These are phyloP conservation scores for Baorangia bicolor DNA, from an alignment of 768 basidiomycete species.

Conservation along the genomic window DNA sequence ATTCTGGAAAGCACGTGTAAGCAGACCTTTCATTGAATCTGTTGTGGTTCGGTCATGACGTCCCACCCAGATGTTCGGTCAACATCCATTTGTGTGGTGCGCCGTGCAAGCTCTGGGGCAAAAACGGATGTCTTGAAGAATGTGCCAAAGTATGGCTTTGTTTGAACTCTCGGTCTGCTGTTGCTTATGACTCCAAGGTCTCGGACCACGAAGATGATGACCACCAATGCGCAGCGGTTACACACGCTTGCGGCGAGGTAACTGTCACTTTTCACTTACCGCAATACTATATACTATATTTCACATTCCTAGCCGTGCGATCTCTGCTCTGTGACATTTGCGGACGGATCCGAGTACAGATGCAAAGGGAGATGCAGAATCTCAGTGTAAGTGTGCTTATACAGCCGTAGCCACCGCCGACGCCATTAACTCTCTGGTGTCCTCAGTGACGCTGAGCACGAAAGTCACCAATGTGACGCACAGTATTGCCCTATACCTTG, in stretches of 20 bases:
- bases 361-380: constrained; percentile 46
- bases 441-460: constrained; percentile 47
- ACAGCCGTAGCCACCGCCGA: background rate
- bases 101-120: constrained; percentile 45
- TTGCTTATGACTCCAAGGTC: constrained; percentile 34
- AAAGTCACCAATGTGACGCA: constrained; percentile 47
- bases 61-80: constrained; percentile 46
- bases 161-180: background rate
- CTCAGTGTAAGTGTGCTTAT: constrained; percentile 35
- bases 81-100: constrained; percentile 55
- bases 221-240: constrained; percentile 50
- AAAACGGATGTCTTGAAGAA: constrained; percentile 48
- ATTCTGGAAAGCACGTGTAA: constrained; percentile 54
- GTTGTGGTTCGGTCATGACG: background rate
- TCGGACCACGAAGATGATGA: constrained; percentile 46
- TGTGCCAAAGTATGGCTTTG: constrained; percentile 47
- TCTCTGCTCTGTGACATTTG: constrained; percentile 29
- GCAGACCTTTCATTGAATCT: constrained; percentile 18
- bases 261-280: background rate
- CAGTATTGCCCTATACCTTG: constrained; percentile 54
- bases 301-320: constrained; percentile 40
- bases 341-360: constrained; percentile 29
- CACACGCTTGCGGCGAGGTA: constrained; percentile 58
- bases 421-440: background rate
- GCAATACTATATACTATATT: background rate